phyloP scores from a whole-genome alignment of 23 red algal genomes.

The Gracilariopsis chorda region DNA sequence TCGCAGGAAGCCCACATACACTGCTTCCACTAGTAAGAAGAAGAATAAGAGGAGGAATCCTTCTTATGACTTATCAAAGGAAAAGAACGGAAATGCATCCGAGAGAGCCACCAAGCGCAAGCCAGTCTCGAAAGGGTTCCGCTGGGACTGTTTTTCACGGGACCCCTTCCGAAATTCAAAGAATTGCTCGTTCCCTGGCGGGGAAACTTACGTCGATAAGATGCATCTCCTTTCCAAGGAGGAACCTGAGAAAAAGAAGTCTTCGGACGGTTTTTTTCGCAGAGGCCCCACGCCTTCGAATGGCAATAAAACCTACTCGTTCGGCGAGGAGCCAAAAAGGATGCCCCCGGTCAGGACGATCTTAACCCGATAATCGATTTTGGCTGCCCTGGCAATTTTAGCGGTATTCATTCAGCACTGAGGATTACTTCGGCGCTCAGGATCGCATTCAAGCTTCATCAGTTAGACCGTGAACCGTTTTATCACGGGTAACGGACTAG shows the following conservation, averaged over 20 bases:
- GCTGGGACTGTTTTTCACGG: neutral
- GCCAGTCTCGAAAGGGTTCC: neutral
- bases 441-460: neutral
- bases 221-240: neutral
- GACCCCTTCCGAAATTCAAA: neutral
- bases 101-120: neutral
- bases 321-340: neutral
- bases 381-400: neutral
- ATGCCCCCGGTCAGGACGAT: neutral
- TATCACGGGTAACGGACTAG: neutral
- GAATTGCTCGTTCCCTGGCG: neutral
- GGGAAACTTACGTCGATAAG: neutral
- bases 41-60: neutral
- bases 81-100: neutral
- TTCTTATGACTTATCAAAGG: neutral
- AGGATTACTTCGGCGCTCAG: neutral
- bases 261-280: neutral
- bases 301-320: neutral
- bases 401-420: neutral
- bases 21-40: neutral
- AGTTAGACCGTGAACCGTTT: slow-evolving; percentile 5
- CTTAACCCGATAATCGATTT: slow-evolving; percentile 21
- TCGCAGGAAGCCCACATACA: neutral
- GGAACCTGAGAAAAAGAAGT: neutral
- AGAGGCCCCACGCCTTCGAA: neutral